Evolutionary conservation across 331 rosid genomes (phyloP).

Genomic region (Dryas integrifolia): DNA sequence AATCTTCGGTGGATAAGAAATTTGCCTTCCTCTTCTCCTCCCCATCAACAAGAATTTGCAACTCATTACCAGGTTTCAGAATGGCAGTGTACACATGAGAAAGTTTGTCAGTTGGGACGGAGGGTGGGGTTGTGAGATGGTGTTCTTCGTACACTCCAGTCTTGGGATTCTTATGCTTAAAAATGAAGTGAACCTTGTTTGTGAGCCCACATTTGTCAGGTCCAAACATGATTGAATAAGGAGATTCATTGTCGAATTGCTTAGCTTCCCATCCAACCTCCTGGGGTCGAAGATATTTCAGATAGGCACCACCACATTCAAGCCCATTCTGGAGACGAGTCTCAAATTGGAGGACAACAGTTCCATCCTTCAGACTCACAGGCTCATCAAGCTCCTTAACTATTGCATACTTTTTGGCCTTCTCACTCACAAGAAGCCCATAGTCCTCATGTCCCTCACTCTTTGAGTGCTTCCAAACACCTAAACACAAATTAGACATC

Average conservation of each 20-base stretch:
- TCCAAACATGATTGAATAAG: slow-evolving; percentile 94
- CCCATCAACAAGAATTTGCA: slow-evolving; percentile 74
- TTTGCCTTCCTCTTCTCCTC: slow-evolving; percentile 82
- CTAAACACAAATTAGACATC: slow-evolving; percentile 35
- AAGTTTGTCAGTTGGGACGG: slow-evolving; percentile 82
- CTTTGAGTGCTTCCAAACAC: slow-evolving; percentile 83
- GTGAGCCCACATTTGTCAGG: slow-evolving; percentile 98
- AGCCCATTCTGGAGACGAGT: slow-evolving; percentile 92
- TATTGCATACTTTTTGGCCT: slow-evolving; percentile 85
- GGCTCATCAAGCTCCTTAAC: slow-evolving; percentile 71
- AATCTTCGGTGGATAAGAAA: slow-evolving; percentile 81
- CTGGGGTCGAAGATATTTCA: slow-evolving; percentile 90
- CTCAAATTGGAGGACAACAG: slow-evolving; percentile 88
- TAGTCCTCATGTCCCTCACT: slow-evolving; percentile 95
- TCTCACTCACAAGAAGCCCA: slow-evolving; percentile 88
- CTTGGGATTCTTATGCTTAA: slow-evolving; percentile 96
- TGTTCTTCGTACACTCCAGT: slow-evolving; percentile 82
- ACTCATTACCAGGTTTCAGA: slow-evolving; percentile 57
- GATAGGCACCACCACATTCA: slow-evolving; percentile 97
- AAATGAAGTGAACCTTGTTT: slow-evolving; percentile 91
- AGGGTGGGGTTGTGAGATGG: slow-evolving; percentile 82
- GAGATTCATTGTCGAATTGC: slow-evolving; percentile 74
- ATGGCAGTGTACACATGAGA: slow-evolving; percentile 91
- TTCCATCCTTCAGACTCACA: slow-evolving; percentile 60
- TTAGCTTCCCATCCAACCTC: slow-evolving; percentile 86